Base-by-base conservation (phyloP, 2,329 filamentous ascomycete genomes). In the Stagonosporopsis rhizophila region DNA sequence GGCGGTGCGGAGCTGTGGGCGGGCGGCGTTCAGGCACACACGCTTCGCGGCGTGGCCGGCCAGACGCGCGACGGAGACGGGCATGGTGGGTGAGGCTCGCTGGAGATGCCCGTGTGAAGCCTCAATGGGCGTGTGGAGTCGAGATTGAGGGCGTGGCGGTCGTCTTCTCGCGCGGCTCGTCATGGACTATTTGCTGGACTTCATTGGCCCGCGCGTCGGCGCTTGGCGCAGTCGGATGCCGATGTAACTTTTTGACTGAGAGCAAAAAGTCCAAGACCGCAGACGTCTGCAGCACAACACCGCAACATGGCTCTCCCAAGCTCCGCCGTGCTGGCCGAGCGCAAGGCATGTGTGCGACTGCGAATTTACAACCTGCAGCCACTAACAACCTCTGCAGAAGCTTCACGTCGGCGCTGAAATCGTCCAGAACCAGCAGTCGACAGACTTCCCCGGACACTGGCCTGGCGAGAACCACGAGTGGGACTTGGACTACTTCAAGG, bases 361-460 rank as follows among this genome's bases (percentile, higher is more conserved):
- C 7, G 8, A 28, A 9, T 56, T 6, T 46, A 9, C 3, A 6
- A 4, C 40, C 27, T 35, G 6, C n/a, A n/a, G 8, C 15, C 38
- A 27, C 67, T 62, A 34, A 62, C 40, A 35, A 49, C 57, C 61
- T 15, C 54, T 46, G 47, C 68, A 96, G 90, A 89, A 91, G 67
- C 88, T 99, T 71, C 87, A 89, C 67, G 88, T 99, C 79, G 91
- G 95, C 77, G 82, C 87, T 66, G 95, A 99, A 79, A 97, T 91
- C 20, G 90, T 99, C 71, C 90, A 89, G 66, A 87, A 98, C 80
- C 90, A 94, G 68, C 85, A 89, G 60, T 95, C 92, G 42, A 96
- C 88, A 69, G 94, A 98, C 74, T 96, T 94, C 75, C 96, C 96
- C 15, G 89, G 90, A 64, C 92, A 96, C 77, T 95, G 89, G 81